phyloP scores from a whole-genome alignment of 129 eudicot species.

The Dittrichia graveolens region DNA sequence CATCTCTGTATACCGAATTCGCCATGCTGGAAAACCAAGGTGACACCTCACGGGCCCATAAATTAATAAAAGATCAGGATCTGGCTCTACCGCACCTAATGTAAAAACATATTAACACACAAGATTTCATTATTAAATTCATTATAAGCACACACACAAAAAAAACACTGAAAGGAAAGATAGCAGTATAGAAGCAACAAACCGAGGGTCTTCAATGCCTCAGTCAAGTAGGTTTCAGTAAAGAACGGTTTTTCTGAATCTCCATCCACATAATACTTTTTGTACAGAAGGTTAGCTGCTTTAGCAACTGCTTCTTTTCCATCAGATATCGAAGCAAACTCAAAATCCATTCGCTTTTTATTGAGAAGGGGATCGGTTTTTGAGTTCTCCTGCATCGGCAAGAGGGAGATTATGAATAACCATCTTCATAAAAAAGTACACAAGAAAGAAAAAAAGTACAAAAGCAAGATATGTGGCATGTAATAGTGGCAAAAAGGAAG shows the following conservation, averaged over 20 bases:
- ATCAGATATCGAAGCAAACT: conserved; percentile 67
- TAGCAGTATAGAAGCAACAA: conserved; percentile 23
- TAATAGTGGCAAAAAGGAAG: neutral
- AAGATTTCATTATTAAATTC: neutral
- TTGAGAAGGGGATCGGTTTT: conserved; percentile 23
- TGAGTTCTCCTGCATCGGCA: conserved; percentile 49
- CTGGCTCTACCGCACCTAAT: conserved; percentile 60
- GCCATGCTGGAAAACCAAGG: conserved; percentile 91
- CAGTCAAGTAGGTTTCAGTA: conserved; percentile 61
- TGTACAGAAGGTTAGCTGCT: conserved; percentile 77
- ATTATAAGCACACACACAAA: neutral
- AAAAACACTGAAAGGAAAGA: conserved; percentile 9
- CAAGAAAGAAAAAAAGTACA: neutral
- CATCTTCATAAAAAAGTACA: neutral
- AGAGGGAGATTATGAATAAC: conserved; percentile 2
- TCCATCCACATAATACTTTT: conserved; percentile 44
- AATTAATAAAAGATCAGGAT: conserved; percentile 74
- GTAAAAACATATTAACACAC: neutral
- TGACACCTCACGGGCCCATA: conserved; percentile 81
- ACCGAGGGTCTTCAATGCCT: conserved; percentile 70
- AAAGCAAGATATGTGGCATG: neutral
- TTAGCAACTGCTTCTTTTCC: conserved; percentile 77
- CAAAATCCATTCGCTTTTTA: conserved; percentile 40
- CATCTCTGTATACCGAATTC: conserved; percentile 85
- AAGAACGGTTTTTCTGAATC: conserved; percentile 48